These are phyloP conservation scores for Fusarium beomiforme DNA, from an alignment of 2,329 filamentous ascomycete species.

Conservation along the genomic window DNA sequence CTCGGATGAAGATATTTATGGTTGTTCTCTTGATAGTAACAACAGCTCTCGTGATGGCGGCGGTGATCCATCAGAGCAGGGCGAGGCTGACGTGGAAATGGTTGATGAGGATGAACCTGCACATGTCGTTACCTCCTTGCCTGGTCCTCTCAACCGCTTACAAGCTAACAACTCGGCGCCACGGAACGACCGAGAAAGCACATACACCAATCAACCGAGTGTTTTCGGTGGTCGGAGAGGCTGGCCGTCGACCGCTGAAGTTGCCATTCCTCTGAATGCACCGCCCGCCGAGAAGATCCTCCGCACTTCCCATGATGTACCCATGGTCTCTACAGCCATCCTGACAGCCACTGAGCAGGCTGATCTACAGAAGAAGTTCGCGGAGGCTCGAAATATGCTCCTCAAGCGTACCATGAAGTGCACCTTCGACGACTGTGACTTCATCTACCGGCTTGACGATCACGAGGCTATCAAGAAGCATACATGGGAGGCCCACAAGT, in stretches of 20 bases:
- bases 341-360: slow-evolving; percentile 55
- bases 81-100: neutral
- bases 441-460: slow-evolving; percentile 47
- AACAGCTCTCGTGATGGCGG: neutral
- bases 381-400: slow-evolving; percentile 10
- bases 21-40: neutral
- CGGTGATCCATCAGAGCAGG: neutral
- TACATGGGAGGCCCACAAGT: slow-evolving; percentile 47
- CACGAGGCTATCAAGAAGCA: slow-evolving; percentile 49
- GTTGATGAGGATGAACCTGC: neutral
- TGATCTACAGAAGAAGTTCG: slow-evolving; percentile 43
- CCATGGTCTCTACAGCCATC: slow-evolving; percentile 50
- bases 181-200: neutral
- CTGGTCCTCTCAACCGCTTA: neutral
- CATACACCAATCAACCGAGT: slow-evolving; percentile 42
- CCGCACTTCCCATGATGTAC: slow-evolving; percentile 46
- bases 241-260: slow-evolving; percentile 2
- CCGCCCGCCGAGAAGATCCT: slow-evolving; percentile 50
- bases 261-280: slow-evolving; percentile 32
- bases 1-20: neutral
- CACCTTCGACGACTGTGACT: slow-evolving; percentile 50
- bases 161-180: neutral
- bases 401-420: slow-evolving; percentile 50
- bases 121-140: neutral
- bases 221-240: slow-evolving; percentile 21